A percentile compares a stretch with the other conserved stretches of the same genome.
Evolutionary conservation across 371 early-diverging fungal genomes (phyloP).

Genomic region (Zopfochytrium polystomum): DNA sequence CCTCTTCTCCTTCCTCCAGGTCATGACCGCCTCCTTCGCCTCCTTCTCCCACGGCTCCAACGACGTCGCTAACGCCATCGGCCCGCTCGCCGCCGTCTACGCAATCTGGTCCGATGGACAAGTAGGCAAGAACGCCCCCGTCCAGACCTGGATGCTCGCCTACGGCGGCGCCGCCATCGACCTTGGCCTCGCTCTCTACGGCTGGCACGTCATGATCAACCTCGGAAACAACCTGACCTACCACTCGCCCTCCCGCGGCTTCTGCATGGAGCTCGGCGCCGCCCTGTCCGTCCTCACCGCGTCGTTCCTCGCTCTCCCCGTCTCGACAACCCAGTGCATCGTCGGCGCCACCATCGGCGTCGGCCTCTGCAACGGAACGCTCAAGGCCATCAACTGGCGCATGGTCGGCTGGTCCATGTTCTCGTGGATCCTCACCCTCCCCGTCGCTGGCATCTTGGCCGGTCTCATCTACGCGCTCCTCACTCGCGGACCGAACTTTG

Average conservation of each 20-base stretch:
- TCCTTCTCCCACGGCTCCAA: conserved; percentile 90
- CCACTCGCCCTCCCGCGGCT: conserved; percentile 81
- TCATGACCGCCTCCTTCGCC: conserved; percentile 78
- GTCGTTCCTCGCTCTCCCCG: conserved; percentile 75
- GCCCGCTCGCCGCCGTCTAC: conserved; percentile 72
- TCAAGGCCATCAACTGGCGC: conserved; percentile 77
- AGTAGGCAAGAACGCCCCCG: conserved; percentile 52
- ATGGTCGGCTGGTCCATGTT: conserved; percentile 66
- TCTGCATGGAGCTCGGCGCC: conserved; percentile 78
- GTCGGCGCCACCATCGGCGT: conserved; percentile 81
- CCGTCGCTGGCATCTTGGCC: conserved; percentile 65
- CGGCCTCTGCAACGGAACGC: conserved; percentile 73
- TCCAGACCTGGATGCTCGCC: conserved; percentile 76
- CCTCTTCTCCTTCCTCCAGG: conserved; percentile 80
- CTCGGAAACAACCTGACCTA: conserved; percentile 85
- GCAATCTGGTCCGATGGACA: conserved; percentile 64
- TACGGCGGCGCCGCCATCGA: conserved; percentile 79
- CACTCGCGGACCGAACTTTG: conserved; percentile 13
- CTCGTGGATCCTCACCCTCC: conserved; percentile 80
- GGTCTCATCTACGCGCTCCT: conserved; percentile 41
- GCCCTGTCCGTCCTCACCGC: conserved; percentile 83
- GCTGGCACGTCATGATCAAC: conserved; percentile 38
- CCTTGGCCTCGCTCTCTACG: conserved; percentile 59
- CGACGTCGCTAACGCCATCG: conserved; percentile 86
- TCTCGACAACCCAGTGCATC: conserved; percentile 87